These are phyloP conservation scores for Phycomyces nitens DNA, from an alignment of 192 early-diverging fungal species.

Conservation along the genomic window DNA sequence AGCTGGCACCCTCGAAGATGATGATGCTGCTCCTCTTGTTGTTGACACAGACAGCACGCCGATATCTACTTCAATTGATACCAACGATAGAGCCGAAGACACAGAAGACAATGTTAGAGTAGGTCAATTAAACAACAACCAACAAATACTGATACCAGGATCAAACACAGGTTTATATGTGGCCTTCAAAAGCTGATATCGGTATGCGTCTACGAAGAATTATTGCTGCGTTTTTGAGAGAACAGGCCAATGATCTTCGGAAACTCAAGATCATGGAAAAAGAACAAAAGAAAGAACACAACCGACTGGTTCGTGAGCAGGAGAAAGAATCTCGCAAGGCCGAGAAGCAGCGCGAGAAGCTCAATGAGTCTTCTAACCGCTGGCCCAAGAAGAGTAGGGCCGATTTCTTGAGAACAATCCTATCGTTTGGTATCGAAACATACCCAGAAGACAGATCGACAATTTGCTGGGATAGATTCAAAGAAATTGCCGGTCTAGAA, in stretches of 20 bases:
- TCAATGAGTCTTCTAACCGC: conserved; percentile 38
- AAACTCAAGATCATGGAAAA: conserved; percentile 38
- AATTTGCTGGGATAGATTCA: conserved; percentile 64
- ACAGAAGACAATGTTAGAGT: conserved; percentile 28
- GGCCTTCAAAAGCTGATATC: conserved; percentile 62
- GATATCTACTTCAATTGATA: neutral
- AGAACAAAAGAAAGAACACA: conserved; percentile 36
- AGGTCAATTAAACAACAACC: neutral
- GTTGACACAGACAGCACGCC: neutral
- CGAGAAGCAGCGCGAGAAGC: conserved; percentile 39
- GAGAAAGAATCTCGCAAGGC: conserved; percentile 41
- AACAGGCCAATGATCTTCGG: conserved; percentile 45
- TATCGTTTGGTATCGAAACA: conserved; percentile 53
- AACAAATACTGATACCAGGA: neutral
- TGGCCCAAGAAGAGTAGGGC: conserved; percentile 53
- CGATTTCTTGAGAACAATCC: conserved; percentile 53
- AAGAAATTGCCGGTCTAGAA: conserved; percentile 59
- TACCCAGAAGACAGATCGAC: conserved; percentile 29
- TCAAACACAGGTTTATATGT: conserved; percentile 41
- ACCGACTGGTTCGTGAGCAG: conserved; percentile 36
- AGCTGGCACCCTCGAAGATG: conserved; percentile 34
- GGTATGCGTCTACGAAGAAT: conserved; percentile 56
- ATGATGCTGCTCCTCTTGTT: conserved; percentile 17
- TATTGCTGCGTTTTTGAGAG: conserved; percentile 52
- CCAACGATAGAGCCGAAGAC: conserved; percentile 11